Percentiles rank a stretch among this genome's conserved stretches.
Evolutionary conservation across 169 alveolate species (phyloP).

Genomic region (Eimeria zaria): DNA sequence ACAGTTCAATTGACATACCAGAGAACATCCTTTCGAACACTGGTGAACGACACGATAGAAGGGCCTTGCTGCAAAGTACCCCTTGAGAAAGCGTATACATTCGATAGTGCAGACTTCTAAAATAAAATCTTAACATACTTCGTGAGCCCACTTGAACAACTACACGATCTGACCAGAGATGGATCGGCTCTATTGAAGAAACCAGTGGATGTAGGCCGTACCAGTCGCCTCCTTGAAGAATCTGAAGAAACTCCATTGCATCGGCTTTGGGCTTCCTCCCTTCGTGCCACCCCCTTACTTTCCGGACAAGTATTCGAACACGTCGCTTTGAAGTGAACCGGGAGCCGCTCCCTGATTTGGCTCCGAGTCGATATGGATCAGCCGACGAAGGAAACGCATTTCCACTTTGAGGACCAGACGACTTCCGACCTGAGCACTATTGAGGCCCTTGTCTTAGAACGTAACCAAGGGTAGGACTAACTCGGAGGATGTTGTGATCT

Average conservation of each 20-base stretch:
- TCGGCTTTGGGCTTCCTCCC: constrained; percentile 51
- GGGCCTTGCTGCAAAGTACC: constrained; percentile 84
- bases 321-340: constrained; percentile 79
- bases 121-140: constrained; percentile 17
- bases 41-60: constrained; percentile 85
- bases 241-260: constrained; percentile 39
- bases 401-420: constrained; percentile 82
- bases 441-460: background rate
- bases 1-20: constrained; percentile 27
- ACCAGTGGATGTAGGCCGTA: constrained; percentile 49
- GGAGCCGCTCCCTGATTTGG: constrained; percentile 35
- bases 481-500: constrained; percentile 83
- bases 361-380: constrained; percentile 77
- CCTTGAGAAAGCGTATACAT: constrained; percentile 35
- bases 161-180: constrained; percentile 72
- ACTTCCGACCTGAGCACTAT: constrained; percentile 76
- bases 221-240: constrained; percentile 75
- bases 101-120: constrained; percentile 11
- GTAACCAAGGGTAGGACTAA: background rate
- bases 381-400: constrained; percentile 82
- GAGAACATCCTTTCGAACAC: constrained; percentile 82
- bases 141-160: constrained; percentile 77
- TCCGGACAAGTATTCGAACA: constrained; percentile 80
- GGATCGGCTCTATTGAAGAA: constrained; percentile 40
- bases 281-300: constrained; percentile 51